phyloP scores from a whole-genome alignment of 1,284 basidiomycete species.

The Phylloboletellus chloephorus region DNA sequence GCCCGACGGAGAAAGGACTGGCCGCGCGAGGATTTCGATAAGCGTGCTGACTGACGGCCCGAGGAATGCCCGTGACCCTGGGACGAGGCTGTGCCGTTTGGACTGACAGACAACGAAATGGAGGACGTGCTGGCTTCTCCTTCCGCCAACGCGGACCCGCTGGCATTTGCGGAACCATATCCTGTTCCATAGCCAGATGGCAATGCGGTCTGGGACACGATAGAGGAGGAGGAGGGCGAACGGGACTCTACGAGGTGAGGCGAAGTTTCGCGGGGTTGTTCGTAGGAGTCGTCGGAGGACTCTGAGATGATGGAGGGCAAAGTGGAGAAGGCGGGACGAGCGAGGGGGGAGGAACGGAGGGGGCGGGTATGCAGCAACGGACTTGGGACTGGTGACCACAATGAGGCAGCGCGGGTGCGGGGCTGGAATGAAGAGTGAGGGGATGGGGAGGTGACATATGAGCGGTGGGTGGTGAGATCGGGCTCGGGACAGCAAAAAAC shows the following conservation, averaged over 20 bases:
- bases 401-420: slow-evolving; percentile 17
- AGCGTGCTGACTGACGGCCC: slow-evolving; percentile 8
- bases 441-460: background rate
- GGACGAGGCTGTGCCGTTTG: slow-evolving; percentile 16
- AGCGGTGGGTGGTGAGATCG: background rate
- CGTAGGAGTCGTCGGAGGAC: slow-evolving; percentile 18
- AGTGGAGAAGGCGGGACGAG: slow-evolving; percentile 24
- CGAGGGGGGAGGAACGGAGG: slow-evolving; percentile 28
- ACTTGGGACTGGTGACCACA: slow-evolving; percentile 9
- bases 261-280: background rate
- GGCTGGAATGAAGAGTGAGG: slow-evolving; percentile 10
- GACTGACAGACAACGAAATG: slow-evolving; percentile 12
- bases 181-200: slow-evolving; percentile 14
- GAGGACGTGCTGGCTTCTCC: slow-evolving; percentile 26
- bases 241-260: slow-evolving; percentile 1
- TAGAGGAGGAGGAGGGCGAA: slow-evolving; percentile 16
- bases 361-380: slow-evolving; percentile 20
- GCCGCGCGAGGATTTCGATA: slow-evolving; percentile 12
- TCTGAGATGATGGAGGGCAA: slow-evolving; percentile 22
- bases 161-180: slow-evolving; percentile 16
- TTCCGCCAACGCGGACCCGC: slow-evolving; percentile 12
- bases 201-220: slow-evolving; percentile 17
- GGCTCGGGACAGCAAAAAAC: slow-evolving; percentile 1
- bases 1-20: slow-evolving; percentile 4
- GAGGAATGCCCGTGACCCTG: slow-evolving; percentile 15